Conservation (phyloP, 2,329 filamentous ascomycete genomes). For the Lasiodiplodia citricola region DNA sequence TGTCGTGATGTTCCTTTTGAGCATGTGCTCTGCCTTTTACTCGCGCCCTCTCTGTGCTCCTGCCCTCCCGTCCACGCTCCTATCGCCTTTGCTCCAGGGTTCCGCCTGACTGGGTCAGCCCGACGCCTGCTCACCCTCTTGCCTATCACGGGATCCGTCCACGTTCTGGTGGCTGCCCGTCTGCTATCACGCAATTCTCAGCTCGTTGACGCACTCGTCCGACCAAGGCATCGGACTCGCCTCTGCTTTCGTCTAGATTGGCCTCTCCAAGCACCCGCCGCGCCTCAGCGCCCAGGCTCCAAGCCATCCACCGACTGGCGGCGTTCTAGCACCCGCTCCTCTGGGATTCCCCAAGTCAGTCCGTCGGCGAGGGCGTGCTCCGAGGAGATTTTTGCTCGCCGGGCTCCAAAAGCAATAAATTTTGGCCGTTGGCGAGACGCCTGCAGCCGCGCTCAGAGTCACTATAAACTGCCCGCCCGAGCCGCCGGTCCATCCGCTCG, state of each 20-base stretch:
- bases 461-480: constrained; percentile 18
- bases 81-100: not conserved
- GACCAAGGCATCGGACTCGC: constrained; percentile 4
- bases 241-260: constrained; percentile 17
- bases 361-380: not conserved
- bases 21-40: not conserved
- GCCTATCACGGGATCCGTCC: constrained; percentile 11
- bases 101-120: constrained; percentile 17
- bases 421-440: constrained; percentile 4
- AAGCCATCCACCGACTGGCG: constrained; percentile 16
- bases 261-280: not conserved
- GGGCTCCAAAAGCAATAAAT: constrained; percentile 17
- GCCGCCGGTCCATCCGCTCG: constrained; percentile 10
- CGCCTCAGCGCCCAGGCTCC: constrained; percentile 8
- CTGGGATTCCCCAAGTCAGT: constrained; percentile 4
- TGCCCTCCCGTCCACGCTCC: not conserved
- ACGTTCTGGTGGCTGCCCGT: constrained; percentile 4
- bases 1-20: constrained; percentile 17
- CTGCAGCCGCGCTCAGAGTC: not conserved
- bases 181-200: constrained; percentile 21
- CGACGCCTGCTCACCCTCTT: constrained; percentile 1
- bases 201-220: constrained; percentile 9
- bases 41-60: not conserved
- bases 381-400: constrained; percentile 4
- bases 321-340: constrained; percentile 8